Base-by-base conservation (phyloP, 305 asterid species). In the Rubia balearica region DNA sequence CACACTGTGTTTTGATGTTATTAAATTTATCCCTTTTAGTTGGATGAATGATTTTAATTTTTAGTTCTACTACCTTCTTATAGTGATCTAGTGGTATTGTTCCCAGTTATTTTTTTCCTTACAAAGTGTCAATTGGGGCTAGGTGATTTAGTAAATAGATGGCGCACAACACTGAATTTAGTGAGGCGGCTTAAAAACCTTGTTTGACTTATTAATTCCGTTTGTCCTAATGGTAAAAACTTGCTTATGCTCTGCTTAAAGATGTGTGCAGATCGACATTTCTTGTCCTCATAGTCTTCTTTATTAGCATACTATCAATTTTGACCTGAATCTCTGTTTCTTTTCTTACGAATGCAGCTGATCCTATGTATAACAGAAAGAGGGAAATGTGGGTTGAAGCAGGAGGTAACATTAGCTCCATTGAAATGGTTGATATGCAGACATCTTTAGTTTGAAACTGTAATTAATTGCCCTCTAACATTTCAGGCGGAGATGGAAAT, bases 401-500 rank as follows among this genome's bases (percentile, higher is more conserved):
- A 27, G 74, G 81, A 75, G 93, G 93, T 87, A 73, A 72, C 56
- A 46, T 62, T 57, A 40, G 53, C 42, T 48, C 53, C 73, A 48
- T 71, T 61, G n/a, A 17, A 65, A 65, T 42, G 42, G 60, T 30
- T 42, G 51, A 38, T 57, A 27, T 69, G n/a, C 21, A 5, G 19
- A 41, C 12, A 48, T 22, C 7, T 60, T 61, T 65, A 40, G 22
- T 57, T 63, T 43, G 41, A 48, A 53, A 24, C 62, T 27, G 55
- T 68, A 51, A 27, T 16, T 72, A 73, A 4, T 67, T 33, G 40
- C 81, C 83, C 43, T 73, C 55, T 67, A 68, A 59, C 71, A 80
- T 73, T 76, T 73, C 87, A 88, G 96, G 89, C 53, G 84, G 78
- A 49, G 85, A 82, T 42, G 76, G 84, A 62, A 82, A 73, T 71